Evolutionary conservation across 306 rosid genomes (phyloP), one percentile per base, ranked within the genome.

Genomic region (Cotoneaster glaucophyllus): DNA sequence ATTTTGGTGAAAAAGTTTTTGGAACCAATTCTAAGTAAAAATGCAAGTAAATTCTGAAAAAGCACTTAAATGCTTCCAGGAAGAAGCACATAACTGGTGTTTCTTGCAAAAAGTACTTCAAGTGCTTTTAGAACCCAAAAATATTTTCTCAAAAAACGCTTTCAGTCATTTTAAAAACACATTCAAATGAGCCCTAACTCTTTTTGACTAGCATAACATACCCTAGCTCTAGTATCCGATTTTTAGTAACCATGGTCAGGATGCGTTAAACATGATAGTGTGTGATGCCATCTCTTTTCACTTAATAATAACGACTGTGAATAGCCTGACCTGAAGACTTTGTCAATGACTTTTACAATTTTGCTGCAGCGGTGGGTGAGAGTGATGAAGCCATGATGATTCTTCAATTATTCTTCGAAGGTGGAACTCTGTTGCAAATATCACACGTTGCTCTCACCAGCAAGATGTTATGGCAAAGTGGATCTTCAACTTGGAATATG

Each of bases 321-420:
- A 73, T 75, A 52, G 31, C 29, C 73, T 50, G 24, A n/a, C 22
- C 43, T 58, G 39, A 39, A 76, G 67, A 61, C 18, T 32, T 22
- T 17, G 29, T 70, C 69, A 26, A 74, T 79, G 29, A 70, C 32
- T 5, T 82, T 73, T 64, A 79, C 87, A 80, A 84, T 71, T 86
- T 88, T 61, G 84, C 88, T 24, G 87, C 85, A 2, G 88, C 88
- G 1, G 61, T 88, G 82, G 1, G 65, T 88, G 82, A 86, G 77
- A 77, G 77, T 80, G 73, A 69, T 84, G 73, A 82, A 78, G 89
- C 86, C 63, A 41, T 79, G 70, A 41, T 76, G 79, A 83, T 39
- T 74, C 52, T 45, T 28, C 9, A 15, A 18, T 67, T 80, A 71
- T 24, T n/a, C 14, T 64, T 26, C 8, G 17, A 52, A 8, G 64